Base-by-base conservation (phyloP, 116 monocot species). In the Cymodocea nodosa region DNA sequence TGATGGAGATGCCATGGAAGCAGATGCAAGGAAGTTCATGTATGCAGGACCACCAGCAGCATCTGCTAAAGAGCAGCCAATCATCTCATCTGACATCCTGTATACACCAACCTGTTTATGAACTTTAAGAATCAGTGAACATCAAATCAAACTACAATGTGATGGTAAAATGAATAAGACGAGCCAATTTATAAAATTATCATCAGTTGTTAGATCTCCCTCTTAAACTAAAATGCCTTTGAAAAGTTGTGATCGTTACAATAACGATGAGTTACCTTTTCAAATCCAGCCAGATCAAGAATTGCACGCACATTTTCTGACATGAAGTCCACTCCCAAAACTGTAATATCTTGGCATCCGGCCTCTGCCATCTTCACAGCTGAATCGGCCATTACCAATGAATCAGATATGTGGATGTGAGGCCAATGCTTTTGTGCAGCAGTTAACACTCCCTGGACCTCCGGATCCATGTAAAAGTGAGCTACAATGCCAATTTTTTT, bases 381-480 rank as follows among this genome's bases (percentile, higher is more conserved):
- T 52, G 50, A 66, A 75, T 97, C 97, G 54, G 97, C 97, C 97
- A 97, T 97, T 15, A 97, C 84, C 51, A 97, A 84, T 1, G 97
- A 97, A 84, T 97, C 97, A 60, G 91, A 97, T 60, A 97, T 97
- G 65, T 88, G 78, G 35, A 97, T 88, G 69, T 97, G 88, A 71
- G 91, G 91, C 97, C 91, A 91, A 17, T 68, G 74, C 59, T 78
- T 91, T 62, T 88, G 87, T 59, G 91, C 91, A 65, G 91, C 88
- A 68, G 97, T 97, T 65, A 97, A 75, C 24, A 97, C 75, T 66
- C 97, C 97, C 69, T 97, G 97, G 25, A 91, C 97, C 75, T 91
- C 97, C 63, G 91, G 97, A 71, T 97, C 97, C 97, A 97, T 97
- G 71, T 97, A 91, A 68, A 97, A 97, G 62, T 97, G 91, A 48